A percentile compares a stretch with the other conserved stretches of the same genome.
Conservation (phyloP, 208 protist species). For the Trypanosoma grayi region DNA sequence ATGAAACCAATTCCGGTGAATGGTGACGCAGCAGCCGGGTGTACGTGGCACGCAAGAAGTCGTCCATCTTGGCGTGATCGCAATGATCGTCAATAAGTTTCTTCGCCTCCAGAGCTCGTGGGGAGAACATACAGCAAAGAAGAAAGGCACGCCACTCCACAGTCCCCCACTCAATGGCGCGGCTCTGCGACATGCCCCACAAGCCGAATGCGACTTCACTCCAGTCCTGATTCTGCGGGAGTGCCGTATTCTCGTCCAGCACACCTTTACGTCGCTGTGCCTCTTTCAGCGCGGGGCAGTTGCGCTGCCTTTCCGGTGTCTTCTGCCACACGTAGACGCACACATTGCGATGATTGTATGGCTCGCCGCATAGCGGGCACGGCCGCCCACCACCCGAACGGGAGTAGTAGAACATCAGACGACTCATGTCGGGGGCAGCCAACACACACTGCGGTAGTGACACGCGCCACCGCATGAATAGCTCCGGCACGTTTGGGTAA, state of each 20-base stretch:
- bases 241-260: conserved; percentile 56
- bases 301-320: conserved; percentile 79
- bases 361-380: conserved; percentile 80
- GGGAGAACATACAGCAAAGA: conserved; percentile 80
- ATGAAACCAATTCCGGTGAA: conserved; percentile 42
- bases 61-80: conserved; percentile 56
- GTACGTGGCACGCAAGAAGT: conserved; percentile 81
- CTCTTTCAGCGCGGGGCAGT: conserved; percentile 61
- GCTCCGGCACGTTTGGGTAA: conserved; percentile 71
- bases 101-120: conserved; percentile 62
- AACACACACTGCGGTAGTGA: conserved; percentile 83
- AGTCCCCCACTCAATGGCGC: conserved; percentile 79
- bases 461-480: conserved; percentile 82
- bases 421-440: conserved; percentile 87
- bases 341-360: conserved; percentile 85
- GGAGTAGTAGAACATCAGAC: conserved; percentile 86
- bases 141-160: conserved; percentile 88
- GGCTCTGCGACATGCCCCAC: conserved; percentile 56
- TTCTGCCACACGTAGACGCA: conserved; percentile 80
- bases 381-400: conserved; percentile 72
- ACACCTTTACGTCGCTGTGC: conserved; percentile 70
- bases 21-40: conserved; percentile 79
- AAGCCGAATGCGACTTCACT: conserved; percentile 64
- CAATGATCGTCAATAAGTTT: conserved; percentile 53
- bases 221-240: conserved; percentile 83